phyloP scores from a whole-genome alignment of 2,329 filamentous ascomycete species.

The Trichoderma brevicompactum region DNA sequence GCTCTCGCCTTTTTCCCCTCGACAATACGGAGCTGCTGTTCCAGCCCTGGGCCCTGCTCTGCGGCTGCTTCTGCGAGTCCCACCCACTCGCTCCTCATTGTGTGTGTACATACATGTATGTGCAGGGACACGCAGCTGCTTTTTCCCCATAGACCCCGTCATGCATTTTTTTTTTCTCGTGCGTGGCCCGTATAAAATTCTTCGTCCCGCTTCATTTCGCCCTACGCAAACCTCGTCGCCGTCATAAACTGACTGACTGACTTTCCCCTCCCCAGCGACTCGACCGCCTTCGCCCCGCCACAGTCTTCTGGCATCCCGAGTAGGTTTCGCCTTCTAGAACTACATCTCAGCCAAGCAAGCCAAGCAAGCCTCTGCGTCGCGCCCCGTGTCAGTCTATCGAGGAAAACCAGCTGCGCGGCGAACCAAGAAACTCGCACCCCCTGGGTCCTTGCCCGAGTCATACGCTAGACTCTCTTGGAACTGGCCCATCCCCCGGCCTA shows the following conservation, averaged over 20 bases:
- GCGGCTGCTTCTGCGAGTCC: background rate
- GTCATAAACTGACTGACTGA: conserved; percentile 27
- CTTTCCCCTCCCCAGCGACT: conserved; percentile 5
- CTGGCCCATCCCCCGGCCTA: conserved; percentile 40
- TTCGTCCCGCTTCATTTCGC: conserved; percentile 36
- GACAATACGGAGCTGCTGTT: conserved; percentile 29
- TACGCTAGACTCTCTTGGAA: conserved; percentile 45
- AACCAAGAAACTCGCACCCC: conserved; percentile 27
- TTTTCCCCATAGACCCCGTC: conserved; percentile 38
- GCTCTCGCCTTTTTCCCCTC: conserved; percentile 8
- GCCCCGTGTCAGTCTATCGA: conserved; percentile 27
- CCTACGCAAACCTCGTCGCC: conserved; percentile 27
- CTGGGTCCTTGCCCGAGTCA: conserved; percentile 33
- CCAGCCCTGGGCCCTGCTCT: conserved; percentile 7
- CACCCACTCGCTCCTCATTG: conserved; percentile 23
- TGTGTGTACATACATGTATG: conserved; percentile 1
- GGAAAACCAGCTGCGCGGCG: background rate
- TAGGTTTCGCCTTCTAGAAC: conserved; percentile 27
- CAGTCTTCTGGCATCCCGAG: conserved; percentile 1
- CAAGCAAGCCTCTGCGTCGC: background rate
- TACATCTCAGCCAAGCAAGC: conserved; percentile 16
- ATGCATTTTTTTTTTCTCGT: conserved; percentile 31
- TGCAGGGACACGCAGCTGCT: conserved; percentile 32
- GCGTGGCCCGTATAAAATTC: conserved; percentile 40
- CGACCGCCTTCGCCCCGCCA: conserved; percentile 7